phyloP scores from a whole-genome alignment of 176 grass and related monocot species.

The Lolium perenne region DNA sequence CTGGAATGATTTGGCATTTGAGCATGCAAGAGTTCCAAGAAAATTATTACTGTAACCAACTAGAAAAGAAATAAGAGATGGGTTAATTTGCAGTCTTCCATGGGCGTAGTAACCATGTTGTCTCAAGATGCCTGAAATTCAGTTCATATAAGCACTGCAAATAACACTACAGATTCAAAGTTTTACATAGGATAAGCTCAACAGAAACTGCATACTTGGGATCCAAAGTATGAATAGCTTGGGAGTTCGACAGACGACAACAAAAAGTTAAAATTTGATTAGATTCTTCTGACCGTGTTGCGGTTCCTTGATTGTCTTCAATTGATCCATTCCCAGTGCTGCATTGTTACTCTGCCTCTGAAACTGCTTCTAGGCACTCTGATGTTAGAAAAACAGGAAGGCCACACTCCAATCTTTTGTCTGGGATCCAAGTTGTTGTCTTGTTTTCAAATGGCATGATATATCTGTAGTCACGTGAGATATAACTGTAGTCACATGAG shows the following conservation, averaged over 20 bases:
- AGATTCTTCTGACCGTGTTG: neutral
- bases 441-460: neutral
- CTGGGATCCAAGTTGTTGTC: conserved; percentile 22
- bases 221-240: neutral
- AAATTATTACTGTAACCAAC: neutral
- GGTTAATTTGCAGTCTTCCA: neutral
- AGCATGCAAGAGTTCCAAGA: neutral
- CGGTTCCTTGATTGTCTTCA: neutral
- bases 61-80: neutral
- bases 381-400: neutral
- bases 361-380: neutral
- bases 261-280: neutral
- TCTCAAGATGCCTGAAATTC: neutral
- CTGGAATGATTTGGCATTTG: neutral
- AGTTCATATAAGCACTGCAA: conserved; percentile 1
- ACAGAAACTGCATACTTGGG: neutral
- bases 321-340: neutral
- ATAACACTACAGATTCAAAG: neutral
- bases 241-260: neutral
- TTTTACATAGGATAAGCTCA: conserved; percentile 18
- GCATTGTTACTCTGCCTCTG: neutral
- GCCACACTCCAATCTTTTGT: conserved; percentile 17
- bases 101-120: neutral
- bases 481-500: neutral
- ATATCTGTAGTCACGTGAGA: neutral